A percentile compares a stretch with the other conserved stretches of the same genome.
Evolutionary conservation across 169 alveolate genomes (phyloP).

Genomic region (Plasmodium inui): DNA sequence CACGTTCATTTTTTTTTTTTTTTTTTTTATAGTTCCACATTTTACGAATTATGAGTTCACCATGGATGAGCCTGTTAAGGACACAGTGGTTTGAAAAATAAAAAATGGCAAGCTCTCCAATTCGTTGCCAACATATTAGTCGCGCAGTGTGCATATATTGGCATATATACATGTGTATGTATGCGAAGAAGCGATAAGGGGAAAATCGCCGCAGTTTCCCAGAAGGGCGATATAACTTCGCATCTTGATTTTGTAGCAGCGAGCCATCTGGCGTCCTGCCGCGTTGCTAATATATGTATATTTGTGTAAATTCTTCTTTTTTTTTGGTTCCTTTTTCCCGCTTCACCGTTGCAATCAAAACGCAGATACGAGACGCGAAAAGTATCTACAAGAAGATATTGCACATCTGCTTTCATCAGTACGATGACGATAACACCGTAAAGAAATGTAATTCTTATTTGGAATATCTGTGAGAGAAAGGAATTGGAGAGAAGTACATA

Average conservation of each 20-base stretch:
- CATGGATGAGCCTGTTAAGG: constrained; percentile 68
- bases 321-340: constrained; percentile 5
- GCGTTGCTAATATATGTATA: background rate
- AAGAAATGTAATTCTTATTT: constrained; percentile 39
- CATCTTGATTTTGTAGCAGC: background rate
- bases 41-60: constrained; percentile 42
- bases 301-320: background rate
- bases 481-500: background rate
- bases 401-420: constrained; percentile 59
- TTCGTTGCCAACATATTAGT: background rate
- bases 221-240: background rate
- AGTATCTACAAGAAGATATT: constrained; percentile 46
- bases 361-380: constrained; percentile 55
- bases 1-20: background rate
- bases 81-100: constrained; percentile 51
- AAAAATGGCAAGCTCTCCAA: background rate
- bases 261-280: background rate
- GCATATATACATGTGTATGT: background rate
- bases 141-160: background rate
- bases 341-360: background rate
- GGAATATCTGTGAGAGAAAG: background rate
- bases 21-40: constrained; percentile 6
- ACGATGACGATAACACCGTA: constrained; percentile 51
- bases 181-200: background rate
- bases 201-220: background rate